Base-by-base conservation (phyloP, 169 alveolate species). In the Cryptosporidium canis region DNA sequence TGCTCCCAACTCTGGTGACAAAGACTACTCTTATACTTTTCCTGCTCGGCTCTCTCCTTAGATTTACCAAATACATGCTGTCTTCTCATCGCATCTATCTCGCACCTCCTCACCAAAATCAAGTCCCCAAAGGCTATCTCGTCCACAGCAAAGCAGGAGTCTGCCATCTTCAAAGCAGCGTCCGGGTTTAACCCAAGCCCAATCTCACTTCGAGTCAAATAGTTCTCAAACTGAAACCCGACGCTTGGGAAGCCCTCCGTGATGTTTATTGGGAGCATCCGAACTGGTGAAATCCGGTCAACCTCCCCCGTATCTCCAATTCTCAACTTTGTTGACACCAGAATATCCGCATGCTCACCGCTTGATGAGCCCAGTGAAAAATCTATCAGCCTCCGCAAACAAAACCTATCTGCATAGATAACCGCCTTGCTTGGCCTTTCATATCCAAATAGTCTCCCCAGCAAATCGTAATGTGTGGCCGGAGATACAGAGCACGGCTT, bases 221-320 rank as follows among this genome's bases (percentile, higher is more conserved):
- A 70, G 35, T 66, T 70, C 27, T 70, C 84, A 51, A 70, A 70
- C 18, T 70, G 84, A 51, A 70, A 70, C 6, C 84, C 84, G 14
- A 70, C 84, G 53, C 84, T 70, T 21, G 84, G 84, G 37, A 70
- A 70, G 4, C 84, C 84, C 31, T 48, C 68, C 11, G 31, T 48
- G 33, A 70, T 70, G 12, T 70, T 70, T 51, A 70, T 55, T 37
- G 84, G 84, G 24, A 70, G 41, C 29, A 70, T 33, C 8, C 35
- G 9, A 21, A 70, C 53, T 18, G 45, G 51, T 0, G 39, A 61
- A 18, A 31, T 70, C 5, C 12, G 31, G 5, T 12, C 33, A 11
- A 70, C n/a, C 8, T 67, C 43, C 3, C 84, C 84, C 9, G 24
- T 16, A 29, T 70, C 56, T 1, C 31, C 39, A 48, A 55, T 0